Conservation (phyloP, 2,329 filamentous ascomycete species). For the Scedosporium dehoogii region DNA sequence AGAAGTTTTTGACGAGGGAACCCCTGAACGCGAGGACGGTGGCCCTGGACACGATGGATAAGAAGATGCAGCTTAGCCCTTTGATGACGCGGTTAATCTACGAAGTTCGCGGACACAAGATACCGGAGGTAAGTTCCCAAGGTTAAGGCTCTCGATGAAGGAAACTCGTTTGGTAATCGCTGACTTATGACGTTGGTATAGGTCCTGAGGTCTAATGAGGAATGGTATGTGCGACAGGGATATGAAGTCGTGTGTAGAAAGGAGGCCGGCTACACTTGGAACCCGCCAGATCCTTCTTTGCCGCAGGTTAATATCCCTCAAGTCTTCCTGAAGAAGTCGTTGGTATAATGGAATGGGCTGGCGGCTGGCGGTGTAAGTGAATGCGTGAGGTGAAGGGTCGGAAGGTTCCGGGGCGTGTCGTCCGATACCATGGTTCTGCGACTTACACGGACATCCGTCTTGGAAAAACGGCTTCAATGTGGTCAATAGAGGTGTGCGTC, state of each 20-base stretch:
- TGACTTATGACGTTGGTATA: neutral
- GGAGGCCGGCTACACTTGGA: constrained; percentile 13
- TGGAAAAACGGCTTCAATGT: neutral
- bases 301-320: constrained; percentile 8
- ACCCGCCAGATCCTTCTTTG: constrained; percentile 8
- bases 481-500: neutral
- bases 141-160: neutral
- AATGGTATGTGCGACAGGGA: constrained; percentile 20
- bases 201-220: constrained; percentile 15
- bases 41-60: constrained; percentile 24
- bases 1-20: constrained; percentile 19
- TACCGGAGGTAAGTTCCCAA: constrained; percentile 14
- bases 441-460: neutral
- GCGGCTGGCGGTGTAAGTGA: no score
- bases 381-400: no score
- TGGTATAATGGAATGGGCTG: constrained; percentile 5
- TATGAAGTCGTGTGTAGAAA: constrained; percentile 13
- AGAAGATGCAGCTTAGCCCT: constrained; percentile 18
- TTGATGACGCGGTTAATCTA: constrained; percentile 16
- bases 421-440: neutral
- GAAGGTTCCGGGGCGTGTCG: neutral
- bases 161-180: neutral
- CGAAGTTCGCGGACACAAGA: constrained; percentile 15
- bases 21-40: constrained; percentile 23
- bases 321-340: constrained; percentile 16